Conservation (phyloP, 164 flowering plant genomes). For the Dillenia turbinata region DNA sequence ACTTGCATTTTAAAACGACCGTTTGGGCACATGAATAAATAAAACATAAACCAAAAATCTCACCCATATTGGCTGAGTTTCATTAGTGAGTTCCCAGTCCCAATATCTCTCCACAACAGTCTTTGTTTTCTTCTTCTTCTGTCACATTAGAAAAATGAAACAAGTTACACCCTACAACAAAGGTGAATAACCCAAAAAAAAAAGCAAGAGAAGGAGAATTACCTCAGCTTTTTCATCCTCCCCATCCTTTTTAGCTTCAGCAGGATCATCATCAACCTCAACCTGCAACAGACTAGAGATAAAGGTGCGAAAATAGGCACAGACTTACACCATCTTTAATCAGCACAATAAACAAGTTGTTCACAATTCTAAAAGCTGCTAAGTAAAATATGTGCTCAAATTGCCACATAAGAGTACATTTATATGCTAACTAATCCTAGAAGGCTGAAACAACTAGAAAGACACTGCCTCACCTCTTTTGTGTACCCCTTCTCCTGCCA, state of each 20-base stretch:
- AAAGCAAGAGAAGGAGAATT: slow-evolving; percentile 1
- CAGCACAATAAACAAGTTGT: too few relatives aligned
- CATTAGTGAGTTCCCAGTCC: slow-evolving; percentile 96
- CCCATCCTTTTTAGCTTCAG: slow-evolving; percentile 71
- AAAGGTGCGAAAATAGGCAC: too few relatives aligned
- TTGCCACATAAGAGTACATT: too few relatives aligned
- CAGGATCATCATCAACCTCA: slow-evolving; percentile 94
- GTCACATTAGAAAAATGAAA: slow-evolving; percentile 12
- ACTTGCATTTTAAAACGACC: too few relatives aligned
- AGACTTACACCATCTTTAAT: too few relatives aligned
- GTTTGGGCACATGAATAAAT: neutral
- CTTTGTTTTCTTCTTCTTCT: slow-evolving; percentile 96
- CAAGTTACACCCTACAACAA: neutral
- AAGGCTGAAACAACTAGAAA: too few relatives aligned
- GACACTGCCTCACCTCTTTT: slow-evolving; percentile 58
- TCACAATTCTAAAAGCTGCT: too few relatives aligned
- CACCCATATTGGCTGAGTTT: slow-evolving; percentile 95
- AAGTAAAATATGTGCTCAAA: too few relatives aligned
- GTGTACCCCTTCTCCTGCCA: slow-evolving; percentile 96
- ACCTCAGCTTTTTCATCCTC: slow-evolving; percentile 74
- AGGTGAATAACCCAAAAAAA: neutral
- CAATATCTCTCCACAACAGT: slow-evolving; percentile 87
- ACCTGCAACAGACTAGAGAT: slow-evolving; percentile 36
- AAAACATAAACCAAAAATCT: slow-evolving; percentile 14
- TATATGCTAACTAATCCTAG: too few relatives aligned